A percentile compares a stretch with the other conserved stretches of the same genome.
Evolutionary conservation across 257 asterid species (phyloP).

Genomic region (Mitragyna speciosa): DNA sequence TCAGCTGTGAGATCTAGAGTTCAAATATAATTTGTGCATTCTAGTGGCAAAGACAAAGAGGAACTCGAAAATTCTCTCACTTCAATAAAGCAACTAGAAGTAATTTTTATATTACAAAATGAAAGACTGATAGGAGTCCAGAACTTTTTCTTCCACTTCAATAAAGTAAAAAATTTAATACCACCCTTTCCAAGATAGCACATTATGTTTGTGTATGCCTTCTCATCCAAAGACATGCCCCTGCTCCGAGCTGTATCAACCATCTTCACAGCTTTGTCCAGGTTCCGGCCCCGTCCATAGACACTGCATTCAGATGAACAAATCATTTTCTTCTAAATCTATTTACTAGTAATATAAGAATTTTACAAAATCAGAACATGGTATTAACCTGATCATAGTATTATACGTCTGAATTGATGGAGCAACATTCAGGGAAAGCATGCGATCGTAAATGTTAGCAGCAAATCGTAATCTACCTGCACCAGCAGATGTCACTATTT

Average conservation of each 20-base stretch:
- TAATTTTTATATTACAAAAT: not conserved
- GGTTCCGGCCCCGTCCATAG: conserved; percentile 73
- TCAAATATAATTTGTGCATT: not conserved
- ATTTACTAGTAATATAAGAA: not conserved
- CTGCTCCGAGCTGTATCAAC: conserved; percentile 57
- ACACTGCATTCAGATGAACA: conserved; percentile 54
- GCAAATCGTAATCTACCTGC: conserved; percentile 82
- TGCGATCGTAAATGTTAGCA: conserved; percentile 65
- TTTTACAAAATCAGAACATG: conserved; percentile 14
- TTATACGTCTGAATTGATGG: conserved; percentile 83
- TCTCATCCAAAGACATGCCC: conserved; percentile 78
- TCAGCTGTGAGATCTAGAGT: not conserved
- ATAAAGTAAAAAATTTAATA: conserved; percentile 18
- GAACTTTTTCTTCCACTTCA: not conserved
- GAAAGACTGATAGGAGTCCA: not conserved
- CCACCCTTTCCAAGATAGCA: conserved; percentile 90
- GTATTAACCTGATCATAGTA: conserved; percentile 85
- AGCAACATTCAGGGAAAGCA: conserved; percentile 56
- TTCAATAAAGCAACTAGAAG: not conserved
- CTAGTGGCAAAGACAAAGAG: not conserved
- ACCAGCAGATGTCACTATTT: conserved; percentile 24
- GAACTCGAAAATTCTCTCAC: not conserved
- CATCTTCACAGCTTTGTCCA: conserved; percentile 70
- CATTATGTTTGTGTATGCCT: conserved; percentile 81
- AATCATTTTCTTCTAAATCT: conserved; percentile 13